A percentile compares a stretch with the other conserved stretches of the same genome.
phyloP scores from a whole-genome alignment of 345 rosid genomes.

The Corymbia maculata region DNA sequence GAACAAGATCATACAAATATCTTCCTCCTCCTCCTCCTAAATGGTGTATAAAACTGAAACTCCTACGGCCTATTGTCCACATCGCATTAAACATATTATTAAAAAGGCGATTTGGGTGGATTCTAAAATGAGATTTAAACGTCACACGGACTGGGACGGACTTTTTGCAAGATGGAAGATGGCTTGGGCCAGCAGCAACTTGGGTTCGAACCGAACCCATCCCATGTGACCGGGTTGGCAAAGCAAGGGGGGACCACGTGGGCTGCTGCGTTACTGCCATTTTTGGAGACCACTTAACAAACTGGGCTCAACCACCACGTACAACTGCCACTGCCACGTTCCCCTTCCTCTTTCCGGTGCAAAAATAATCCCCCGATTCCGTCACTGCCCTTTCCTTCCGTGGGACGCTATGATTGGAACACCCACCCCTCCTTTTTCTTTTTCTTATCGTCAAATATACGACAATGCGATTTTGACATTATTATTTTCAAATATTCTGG shows the following conservation, averaged over 20 bases:
- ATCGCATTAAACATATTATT: fast-evolving
- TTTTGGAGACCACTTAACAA: neutral
- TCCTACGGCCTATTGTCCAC: neutral
- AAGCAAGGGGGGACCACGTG: neutral
- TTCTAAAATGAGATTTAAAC: neutral
- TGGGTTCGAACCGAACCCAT: neutral
- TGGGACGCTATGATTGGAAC: neutral
- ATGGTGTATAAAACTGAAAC: neutral
- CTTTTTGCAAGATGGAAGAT: neutral
- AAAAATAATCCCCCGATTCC: neutral
- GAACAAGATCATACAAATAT: no score
- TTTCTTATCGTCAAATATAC: no score
- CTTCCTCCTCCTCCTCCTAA: fast-evolving
- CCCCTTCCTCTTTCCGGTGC: neutral
- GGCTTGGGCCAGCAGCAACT: neutral
- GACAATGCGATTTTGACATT: neutral
- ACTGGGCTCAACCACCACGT: neutral
- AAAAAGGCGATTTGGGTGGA: neutral
- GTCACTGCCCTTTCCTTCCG: neutral
- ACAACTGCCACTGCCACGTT: neutral
- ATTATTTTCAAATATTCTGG: neutral
- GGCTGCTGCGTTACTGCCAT: neutral
- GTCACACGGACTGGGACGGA: neutral
- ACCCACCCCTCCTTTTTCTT: no score
- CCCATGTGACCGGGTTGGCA: fast-evolving